These are phyloP conservation scores for Lactarius vividus DNA, from an alignment of 768 basidiomycete genomes.

Conservation along the genomic window DNA sequence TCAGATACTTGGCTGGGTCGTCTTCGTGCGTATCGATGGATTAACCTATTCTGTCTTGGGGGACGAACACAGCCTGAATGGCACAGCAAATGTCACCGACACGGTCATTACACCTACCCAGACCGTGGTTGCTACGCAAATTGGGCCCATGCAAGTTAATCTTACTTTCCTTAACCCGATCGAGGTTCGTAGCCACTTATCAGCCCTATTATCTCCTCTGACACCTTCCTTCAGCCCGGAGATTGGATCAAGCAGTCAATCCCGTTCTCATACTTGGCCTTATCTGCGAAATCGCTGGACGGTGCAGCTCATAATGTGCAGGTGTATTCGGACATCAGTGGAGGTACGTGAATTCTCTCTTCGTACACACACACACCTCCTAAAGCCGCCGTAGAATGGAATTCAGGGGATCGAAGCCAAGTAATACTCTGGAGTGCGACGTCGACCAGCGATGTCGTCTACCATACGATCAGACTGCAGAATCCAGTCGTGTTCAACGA, in stretches of 20 bases:
- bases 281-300: conserved; percentile 35
- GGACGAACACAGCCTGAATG: conserved; percentile 2
- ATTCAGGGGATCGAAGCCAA: neutral
- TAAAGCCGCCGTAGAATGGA: conserved; percentile 27
- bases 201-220: neutral
- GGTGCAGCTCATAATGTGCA: conserved; percentile 37
- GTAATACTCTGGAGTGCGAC: too few relatives aligned
- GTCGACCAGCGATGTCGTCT: neutral
- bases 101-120: conserved; percentile 38
- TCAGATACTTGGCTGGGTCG: conserved; percentile 24
- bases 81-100: conserved; percentile 27
- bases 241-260: conserved; percentile 40
- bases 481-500: neutral
- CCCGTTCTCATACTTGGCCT: conserved; percentile 40
- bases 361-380: neutral
- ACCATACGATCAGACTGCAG: neutral
- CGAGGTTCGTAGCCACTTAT: conserved; percentile 31
- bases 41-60: conserved; percentile 29
- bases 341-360: conserved; percentile 30
- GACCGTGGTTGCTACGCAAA: conserved; percentile 34
- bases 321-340: conserved; percentile 42
- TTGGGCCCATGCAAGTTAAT: conserved; percentile 39
- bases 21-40: conserved; percentile 20
- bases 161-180: conserved; percentile 42
- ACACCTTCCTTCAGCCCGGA: conserved; percentile 30